phyloP scores from a whole-genome alignment of 2,329 filamentous ascomycete genomes.

The Neonectria faginata region DNA sequence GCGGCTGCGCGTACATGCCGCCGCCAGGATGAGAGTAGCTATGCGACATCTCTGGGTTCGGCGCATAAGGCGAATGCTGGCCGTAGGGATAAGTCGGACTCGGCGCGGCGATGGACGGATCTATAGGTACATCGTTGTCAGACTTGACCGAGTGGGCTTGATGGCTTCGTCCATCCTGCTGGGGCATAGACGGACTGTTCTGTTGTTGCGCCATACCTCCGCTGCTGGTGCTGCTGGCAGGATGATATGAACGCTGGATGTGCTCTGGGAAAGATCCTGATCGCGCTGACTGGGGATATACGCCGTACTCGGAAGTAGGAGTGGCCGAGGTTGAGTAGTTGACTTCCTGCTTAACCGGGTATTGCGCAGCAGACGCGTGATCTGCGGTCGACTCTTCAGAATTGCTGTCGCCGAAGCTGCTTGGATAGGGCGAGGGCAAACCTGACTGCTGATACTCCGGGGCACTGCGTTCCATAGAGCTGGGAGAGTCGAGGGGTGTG shows the following conservation, averaged over 20 bases:
- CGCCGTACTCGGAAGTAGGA: conserved; percentile 88
- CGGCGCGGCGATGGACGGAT: conserved; percentile 94
- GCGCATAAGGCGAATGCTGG: conserved; percentile 88
- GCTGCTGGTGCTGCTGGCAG: conserved; percentile 77
- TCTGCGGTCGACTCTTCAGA: conserved; percentile 91
- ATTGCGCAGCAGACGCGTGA: conserved; percentile 93
- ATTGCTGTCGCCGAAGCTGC: conserved; percentile 74
- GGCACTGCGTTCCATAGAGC: conserved; percentile 70
- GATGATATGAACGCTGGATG: conserved; percentile 85
- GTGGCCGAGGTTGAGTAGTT: conserved; percentile 83
- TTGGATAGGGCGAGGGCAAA: conserved; percentile 81
- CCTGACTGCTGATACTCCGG: conserved; percentile 88
- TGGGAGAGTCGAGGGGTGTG: conserved; percentile 43
- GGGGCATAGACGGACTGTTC: conserved; percentile 96
- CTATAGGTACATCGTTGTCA: conserved; percentile 98
- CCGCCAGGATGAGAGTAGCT: conserved; percentile 73
- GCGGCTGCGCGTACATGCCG: conserved; percentile 74
- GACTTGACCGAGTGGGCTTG: conserved; percentile 84
- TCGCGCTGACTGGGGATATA: conserved; percentile 80
- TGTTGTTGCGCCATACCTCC: conserved; percentile 96
- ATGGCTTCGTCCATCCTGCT: conserved; percentile 84
- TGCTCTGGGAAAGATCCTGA: conserved; percentile 90
- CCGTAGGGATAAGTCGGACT: conserved; percentile 89
- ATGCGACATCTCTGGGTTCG: conserved; percentile 88
- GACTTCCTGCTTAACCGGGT: conserved; percentile 84